These are phyloP conservation scores for Coemansia sp. DNA, from an alignment of 192 early-diverging fungal genomes.

Conservation along the genomic window DNA sequence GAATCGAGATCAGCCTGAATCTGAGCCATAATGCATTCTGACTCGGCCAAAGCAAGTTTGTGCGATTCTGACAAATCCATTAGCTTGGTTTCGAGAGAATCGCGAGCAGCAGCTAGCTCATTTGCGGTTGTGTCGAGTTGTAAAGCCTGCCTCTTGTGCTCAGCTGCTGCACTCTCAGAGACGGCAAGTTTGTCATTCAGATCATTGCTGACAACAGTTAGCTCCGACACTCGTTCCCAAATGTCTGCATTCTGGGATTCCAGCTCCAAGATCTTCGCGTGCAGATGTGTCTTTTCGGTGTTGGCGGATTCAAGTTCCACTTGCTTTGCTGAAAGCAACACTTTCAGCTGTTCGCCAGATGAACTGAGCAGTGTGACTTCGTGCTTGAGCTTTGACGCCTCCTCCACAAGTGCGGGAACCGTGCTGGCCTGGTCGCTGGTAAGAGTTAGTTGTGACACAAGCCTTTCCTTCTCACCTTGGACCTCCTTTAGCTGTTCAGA, in stretches of 20 bases:
- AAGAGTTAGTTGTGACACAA: background rate
- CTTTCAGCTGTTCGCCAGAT: background rate
- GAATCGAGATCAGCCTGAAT: conserved; percentile 5
- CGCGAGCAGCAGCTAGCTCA: background rate
- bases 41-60: background rate
- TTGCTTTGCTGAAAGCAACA: conserved; percentile 5
- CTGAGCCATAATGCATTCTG: background rate
- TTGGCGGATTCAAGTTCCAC: conserved; percentile 6
- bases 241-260: conserved; percentile 36
- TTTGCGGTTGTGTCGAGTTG: conserved; percentile 3
- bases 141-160: conserved; percentile 1
- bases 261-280: conserved; percentile 20
- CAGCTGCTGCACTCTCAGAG: conserved; percentile 2
- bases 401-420: background rate
- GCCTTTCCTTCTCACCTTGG: background rate
- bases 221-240: conserved; percentile 42
- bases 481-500: background rate
- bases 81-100: background rate
- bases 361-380: background rate
- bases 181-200: conserved; percentile 8
- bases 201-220: conserved; percentile 20
- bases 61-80: conserved; percentile 1
- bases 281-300: background rate
- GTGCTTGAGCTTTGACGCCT: background rate
- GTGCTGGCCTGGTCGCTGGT: conserved; percentile 7